Base-by-base conservation (phyloP, 1,139 yeast species). In the Debaryomyces udenii region DNA sequence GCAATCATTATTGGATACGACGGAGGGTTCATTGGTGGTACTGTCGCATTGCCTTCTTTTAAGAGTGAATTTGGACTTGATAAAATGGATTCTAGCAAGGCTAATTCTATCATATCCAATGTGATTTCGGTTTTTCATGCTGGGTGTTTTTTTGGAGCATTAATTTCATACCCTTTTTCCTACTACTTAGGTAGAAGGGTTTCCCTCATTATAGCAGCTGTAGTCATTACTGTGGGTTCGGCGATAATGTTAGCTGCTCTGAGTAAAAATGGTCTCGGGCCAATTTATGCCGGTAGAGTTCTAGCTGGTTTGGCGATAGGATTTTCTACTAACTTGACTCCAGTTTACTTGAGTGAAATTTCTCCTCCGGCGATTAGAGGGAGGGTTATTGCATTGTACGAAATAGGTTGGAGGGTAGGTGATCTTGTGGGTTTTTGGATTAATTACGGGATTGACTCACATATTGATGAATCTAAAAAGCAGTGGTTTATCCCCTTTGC, bases 401-500 rank as follows among this genome's bases (percentile, higher is more conserved):
- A 70, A 55, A 63, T 70, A 42, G 74, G 74, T 9, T 70, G 74
- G 74, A 56, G 74, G 50, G 52, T 68, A 29, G 74, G 75, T 34
- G 74, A 68, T 47, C 56, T 70, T 46, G 67, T 66, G 16, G 76
- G 74, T 1, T 70, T 70, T 50, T 70, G 75, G 75, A 68, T 70
- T 46, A 63, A 64, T 37, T 70, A 67, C 46, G 76, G 70, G 5
- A 68, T 68, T 30, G 66, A 62, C 42, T 49, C 62, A 6, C 66
- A 66, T 45, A 52, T 69, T 16, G 50, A 55, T 2, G 39, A 54
- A 7, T 55, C 65, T 6, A 62, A 54, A 40, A 59, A 52, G 35
- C 76, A 70, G 51, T 70, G 76, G 76, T 56, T 66, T 35, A 68
- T 70, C 41, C 76, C 76, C 1, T 70, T 70, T 56, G 76, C 75